Conservation (phyloP, 116 monocot genomes). For the Iris pallida region DNA sequence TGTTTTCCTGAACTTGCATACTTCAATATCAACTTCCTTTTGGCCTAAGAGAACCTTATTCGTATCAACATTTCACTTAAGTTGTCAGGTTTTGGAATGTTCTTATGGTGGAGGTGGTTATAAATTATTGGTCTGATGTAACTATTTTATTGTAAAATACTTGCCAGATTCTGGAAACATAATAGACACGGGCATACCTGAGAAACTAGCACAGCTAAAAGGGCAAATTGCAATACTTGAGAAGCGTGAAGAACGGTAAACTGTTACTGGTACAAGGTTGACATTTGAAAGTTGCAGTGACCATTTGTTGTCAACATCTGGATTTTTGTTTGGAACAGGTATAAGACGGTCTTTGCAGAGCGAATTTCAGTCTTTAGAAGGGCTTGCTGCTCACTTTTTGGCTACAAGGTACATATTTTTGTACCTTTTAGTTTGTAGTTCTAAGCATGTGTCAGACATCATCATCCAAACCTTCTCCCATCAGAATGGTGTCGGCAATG, state of each 20-base stretch:
- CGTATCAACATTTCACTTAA: not conserved
- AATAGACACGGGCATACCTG: slow-evolving; percentile 68
- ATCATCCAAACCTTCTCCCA: too few species aligned
- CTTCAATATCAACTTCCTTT: not conserved
- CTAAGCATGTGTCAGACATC: too few species aligned
- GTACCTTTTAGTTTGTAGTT: not conserved
- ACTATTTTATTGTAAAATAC: not conserved
- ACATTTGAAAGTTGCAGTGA: too few species aligned
- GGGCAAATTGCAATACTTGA: slow-evolving; percentile 90
- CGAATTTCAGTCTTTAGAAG: slow-evolving; percentile 95
- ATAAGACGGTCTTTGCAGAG: slow-evolving; percentile 95
- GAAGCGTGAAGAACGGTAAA: slow-evolving; percentile 94
- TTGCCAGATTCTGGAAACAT: slow-evolving; percentile 52
- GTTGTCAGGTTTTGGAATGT: not conserved
- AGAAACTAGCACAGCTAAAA: slow-evolving; percentile 87
- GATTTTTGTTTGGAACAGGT: slow-evolving; percentile 42
- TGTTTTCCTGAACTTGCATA: not conserved
- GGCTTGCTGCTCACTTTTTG: slow-evolving; percentile 95
- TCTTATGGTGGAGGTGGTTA: not conserved
- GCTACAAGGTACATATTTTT: slow-evolving; percentile 68
- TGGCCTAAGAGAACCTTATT: not conserved
- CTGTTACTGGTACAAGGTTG: too few species aligned
- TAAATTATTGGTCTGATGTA: not conserved
- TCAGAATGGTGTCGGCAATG: too few species aligned
- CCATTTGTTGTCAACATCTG: too few species aligned